Percentiles rank a stretch among this genome's conserved stretches.
phyloP scores from a whole-genome alignment of 768 basidiomycete species.

The Hirschioporus abietinus region DNA sequence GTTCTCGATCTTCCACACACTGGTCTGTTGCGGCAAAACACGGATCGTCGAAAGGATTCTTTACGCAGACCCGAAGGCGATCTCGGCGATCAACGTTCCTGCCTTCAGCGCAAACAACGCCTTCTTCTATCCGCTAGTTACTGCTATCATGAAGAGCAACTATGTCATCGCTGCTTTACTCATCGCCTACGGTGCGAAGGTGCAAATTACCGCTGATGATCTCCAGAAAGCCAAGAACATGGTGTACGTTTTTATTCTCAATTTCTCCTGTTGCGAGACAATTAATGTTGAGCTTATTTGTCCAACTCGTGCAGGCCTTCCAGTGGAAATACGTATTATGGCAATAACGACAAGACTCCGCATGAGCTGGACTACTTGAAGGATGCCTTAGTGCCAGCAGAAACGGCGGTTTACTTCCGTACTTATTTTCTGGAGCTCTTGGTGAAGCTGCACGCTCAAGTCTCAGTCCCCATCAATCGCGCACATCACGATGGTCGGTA shows the following conservation, averaged over 20 bases:
- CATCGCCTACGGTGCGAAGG: constrained; percentile 25
- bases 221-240: constrained; percentile 18
- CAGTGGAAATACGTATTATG: neutral
- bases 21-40: constrained; percentile 20
- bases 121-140: constrained; percentile 22
- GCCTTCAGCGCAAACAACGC: constrained; percentile 6
- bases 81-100: constrained; percentile 24
- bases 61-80: constrained; percentile 24
- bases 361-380: constrained; percentile 2
- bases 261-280: neutral
- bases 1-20: constrained; percentile 26
- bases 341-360: neutral
- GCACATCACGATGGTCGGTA: neutral
- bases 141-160: constrained; percentile 20
- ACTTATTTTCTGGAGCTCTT: constrained; percentile 25
- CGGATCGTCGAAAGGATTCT: constrained; percentile 23
- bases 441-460: constrained; percentile 22
- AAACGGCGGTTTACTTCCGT: constrained; percentile 18
- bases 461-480: constrained; percentile 11
- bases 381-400: constrained; percentile 18
- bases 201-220: constrained; percentile 20
- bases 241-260: constrained; percentile 12
- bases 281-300: neutral
- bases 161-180: constrained; percentile 24
- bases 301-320: neutral